Evolutionary conservation across 2,329 filamentous ascomycete species (phyloP).

Genomic region (Beauveria scarabaeidicola): DNA sequence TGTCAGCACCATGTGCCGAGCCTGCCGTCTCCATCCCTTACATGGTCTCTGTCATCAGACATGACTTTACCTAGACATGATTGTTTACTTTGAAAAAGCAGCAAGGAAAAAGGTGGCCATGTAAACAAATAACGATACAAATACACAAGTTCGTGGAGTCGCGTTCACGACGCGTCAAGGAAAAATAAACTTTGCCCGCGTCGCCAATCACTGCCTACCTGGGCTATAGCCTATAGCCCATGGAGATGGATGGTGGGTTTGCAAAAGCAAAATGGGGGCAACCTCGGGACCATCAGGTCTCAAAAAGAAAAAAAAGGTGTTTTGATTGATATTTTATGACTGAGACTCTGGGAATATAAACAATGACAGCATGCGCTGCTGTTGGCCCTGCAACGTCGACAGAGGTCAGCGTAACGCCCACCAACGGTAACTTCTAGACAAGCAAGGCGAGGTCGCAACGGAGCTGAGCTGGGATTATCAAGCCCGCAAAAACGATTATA

Average conservation of each 20-base stretch:
- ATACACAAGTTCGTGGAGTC: background rate
- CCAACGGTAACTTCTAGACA: background rate
- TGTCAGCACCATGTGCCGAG: background rate
- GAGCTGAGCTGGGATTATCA: too few species aligned
- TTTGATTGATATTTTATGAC: background rate
- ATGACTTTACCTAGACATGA: too few species aligned
- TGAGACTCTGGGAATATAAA: background rate
- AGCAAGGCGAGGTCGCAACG: too few species aligned
- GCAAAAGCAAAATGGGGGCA: conserved; percentile 5
- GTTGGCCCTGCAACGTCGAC: background rate
- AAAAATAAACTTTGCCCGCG: background rate
- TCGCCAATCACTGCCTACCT: background rate
- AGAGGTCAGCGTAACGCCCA: background rate
- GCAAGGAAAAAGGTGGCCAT: too few species aligned
- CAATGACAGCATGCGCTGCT: too few species aligned
- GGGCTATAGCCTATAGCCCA: too few species aligned
- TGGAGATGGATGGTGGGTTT: background rate
- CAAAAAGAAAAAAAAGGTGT: background rate
- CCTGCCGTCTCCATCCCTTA: too few species aligned
- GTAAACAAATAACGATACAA: too few species aligned
- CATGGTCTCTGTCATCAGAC: too few species aligned
- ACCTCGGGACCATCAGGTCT: background rate
- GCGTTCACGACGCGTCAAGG: background rate
- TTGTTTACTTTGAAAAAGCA: too few species aligned
- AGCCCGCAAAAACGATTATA: background rate